Conservation (phyloP, 2,329 filamentous ascomycete species). For the Arthrobotrys entomopaga region DNA sequence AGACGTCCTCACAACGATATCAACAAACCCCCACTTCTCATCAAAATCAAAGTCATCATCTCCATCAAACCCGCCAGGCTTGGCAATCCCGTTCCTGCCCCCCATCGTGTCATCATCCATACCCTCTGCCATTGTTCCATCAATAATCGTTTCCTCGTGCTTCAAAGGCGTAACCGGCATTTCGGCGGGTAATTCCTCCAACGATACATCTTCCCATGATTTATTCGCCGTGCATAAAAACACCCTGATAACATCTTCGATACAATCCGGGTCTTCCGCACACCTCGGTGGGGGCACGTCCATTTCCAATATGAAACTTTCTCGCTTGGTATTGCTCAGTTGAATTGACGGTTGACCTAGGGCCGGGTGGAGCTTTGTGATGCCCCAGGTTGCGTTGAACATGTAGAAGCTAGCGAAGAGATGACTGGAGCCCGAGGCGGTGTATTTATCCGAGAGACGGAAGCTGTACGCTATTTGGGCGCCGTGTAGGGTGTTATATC, state of each 20-base stretch:
- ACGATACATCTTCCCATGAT: slow-evolving; percentile 32
- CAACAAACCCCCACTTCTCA: slow-evolving; percentile 21
- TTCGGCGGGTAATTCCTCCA: slow-evolving; percentile 25
- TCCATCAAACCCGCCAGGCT: not conserved
- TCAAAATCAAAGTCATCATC: not conserved
- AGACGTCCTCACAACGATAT: slow-evolving; percentile 8
- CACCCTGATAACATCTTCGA: slow-evolving; percentile 34
- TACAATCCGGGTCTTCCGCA: not conserved
- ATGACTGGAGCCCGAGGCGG: not conserved
- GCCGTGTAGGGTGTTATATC: slow-evolving; percentile 13
- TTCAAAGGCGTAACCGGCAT: not conserved
- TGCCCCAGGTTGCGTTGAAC: slow-evolving; percentile 30
- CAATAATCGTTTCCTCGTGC: not conserved
- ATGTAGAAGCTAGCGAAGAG: slow-evolving; percentile 23
- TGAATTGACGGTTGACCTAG: slow-evolving; percentile 1
- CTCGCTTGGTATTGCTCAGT: not conserved
- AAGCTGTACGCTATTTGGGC: not conserved
- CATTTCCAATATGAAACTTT: slow-evolving; percentile 8
- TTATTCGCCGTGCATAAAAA: slow-evolving; percentile 19
- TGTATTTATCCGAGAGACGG: slow-evolving; percentile 2
- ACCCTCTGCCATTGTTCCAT: not conserved
- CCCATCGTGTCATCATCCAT: not conserved
- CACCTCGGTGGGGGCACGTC: slow-evolving; percentile 1
- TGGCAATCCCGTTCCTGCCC: not conserved
- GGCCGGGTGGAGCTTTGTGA: slow-evolving; percentile 23